Evolutionary conservation across 352 stramenopile species (phyloP), one percentile per base, ranked within the genome.

Genomic region (Globisporangium takayamanum): DNA sequence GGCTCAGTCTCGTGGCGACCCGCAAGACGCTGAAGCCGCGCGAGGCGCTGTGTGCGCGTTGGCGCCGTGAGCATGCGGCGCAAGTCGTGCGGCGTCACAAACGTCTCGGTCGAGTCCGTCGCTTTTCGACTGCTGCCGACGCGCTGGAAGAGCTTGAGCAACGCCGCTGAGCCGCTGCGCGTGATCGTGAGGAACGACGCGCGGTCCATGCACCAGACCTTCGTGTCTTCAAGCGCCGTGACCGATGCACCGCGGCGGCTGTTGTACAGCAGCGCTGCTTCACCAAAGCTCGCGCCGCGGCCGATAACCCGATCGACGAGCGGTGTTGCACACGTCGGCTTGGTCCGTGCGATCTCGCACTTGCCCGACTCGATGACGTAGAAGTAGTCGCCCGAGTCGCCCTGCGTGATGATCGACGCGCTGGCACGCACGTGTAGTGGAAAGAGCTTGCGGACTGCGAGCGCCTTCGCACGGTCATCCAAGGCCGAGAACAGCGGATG

Each of bases 231-330:
- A 18, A 89, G 59, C 1, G 84, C 87, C 25, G 73, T 79, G 30
- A 98, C 92, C 0, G 94, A 98, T 3, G 96, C 96, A 1, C 89
- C 90, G 18, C 96, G 76, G 37, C 96, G 93, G 55, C 88, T 97
- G 64, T 98, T 97, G 75, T 99, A 99, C 62, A 99, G 77, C 52
- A 99, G 69, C 18, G 96, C 95, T 14, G 98, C 89, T 80, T 99
- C 96, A 10, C 96, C 96, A 70, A 99, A 99, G 55, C 70, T 91
- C 25, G 80, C 71, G 15, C 82, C 78, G 30, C 71, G 68, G 2
- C 84, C 84, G 30, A 95, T 84, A 22, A 87, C 63, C 4, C 82
- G 76, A 53, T 94, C 86, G 0, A 95, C 69, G 22, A 90, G 78
- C 28, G 78, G 60, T 7, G 70, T 62, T 1, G 65, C 55, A 26